A percentile compares a stretch with the other conserved stretches of the same genome.
These are phyloP conservation scores for Taiozyma sp. DNA, from an alignment of 1,139 yeast genomes.

Conservation along the genomic window DNA sequence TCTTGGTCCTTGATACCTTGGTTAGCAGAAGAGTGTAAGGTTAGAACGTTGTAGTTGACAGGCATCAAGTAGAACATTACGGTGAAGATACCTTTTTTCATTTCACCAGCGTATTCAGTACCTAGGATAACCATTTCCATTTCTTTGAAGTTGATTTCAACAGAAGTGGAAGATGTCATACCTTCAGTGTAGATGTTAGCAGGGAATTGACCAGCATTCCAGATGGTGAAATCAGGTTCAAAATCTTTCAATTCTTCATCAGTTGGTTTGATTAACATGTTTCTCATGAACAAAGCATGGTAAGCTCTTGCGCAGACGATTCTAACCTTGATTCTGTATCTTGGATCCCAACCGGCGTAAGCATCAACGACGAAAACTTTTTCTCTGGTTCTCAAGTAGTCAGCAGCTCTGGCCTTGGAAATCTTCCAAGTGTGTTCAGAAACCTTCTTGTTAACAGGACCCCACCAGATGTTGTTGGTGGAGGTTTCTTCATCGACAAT, in stretches of 20 bases:
- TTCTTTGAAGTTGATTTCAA: conserved; percentile 92
- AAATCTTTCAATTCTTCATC: conserved; percentile 82
- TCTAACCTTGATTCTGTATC: conserved; percentile 94
- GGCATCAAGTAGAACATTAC: conserved; percentile 99
- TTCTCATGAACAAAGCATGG: conserved; percentile 97
- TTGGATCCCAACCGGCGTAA: conserved; percentile 98
- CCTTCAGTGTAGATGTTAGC: conserved; percentile 96
- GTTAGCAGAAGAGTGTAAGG: conserved; percentile 94
- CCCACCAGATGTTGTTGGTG: conserved; percentile 93
- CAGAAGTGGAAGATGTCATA: conserved; percentile 95
- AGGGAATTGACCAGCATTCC: conserved; percentile 99
- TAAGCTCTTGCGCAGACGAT: conserved; percentile 98
- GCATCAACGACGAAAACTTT: conserved; percentile 95
- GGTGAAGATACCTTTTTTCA: conserved; percentile 99
- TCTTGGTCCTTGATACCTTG: conserved; percentile 64
- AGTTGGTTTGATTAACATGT: conserved; percentile 95
- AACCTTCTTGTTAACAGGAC: conserved; percentile 95
- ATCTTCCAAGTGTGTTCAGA: conserved; percentile 94
- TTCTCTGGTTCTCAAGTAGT: conserved; percentile 93
- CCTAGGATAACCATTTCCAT: conserved; percentile 99
- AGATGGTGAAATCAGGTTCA: conserved; percentile 96
- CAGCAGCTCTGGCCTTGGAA: conserved; percentile 95
- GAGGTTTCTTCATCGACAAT: conserved; percentile 94
- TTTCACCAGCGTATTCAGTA: conserved; percentile 98
- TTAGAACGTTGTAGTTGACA: conserved; percentile 83